Base-by-base conservation (phyloP, 371 early-diverging fungal species). In the Mortierella sp. region DNA sequence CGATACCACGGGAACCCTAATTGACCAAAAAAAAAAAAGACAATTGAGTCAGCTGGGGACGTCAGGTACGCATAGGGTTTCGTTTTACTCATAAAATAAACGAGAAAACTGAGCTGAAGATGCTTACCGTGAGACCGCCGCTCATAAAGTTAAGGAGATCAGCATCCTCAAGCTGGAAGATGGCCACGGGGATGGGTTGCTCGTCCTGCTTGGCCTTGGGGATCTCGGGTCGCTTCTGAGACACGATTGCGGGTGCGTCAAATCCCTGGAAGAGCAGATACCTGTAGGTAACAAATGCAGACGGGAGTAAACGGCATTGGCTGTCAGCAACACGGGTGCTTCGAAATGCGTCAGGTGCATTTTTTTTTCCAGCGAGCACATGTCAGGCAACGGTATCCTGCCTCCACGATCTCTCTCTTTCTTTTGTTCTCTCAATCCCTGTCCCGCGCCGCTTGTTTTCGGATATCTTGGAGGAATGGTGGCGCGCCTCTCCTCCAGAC, bases 71-170 rank as follows among this genome's bases (percentile, higher is more conserved):
- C 2, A 50, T 3, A 21, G 16, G 50, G 2, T 29, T 15, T 37
- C 57, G 12, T 26, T 29, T 29, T 56, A 7, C 29, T 29, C 57
- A 57, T 18, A 11, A 57, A 23, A 52, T 25, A 3, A 45, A 65
- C 23, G 18, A 50, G n/a, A 21, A 0, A 28, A 19, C 15, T 14
- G n/a, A 28, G 46, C 18, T 59, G 29, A 18, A 19, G 23, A 29
- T 7, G 21, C 68, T 26, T 68, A 75, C 75, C 19, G 77, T 76
- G 16, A 76, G 65, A 19, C 77, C 77, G 11, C 77, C 77, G 19
- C 72, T 71, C 77, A 76, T 76, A 56, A 76, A 76, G 65, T 76
- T 76, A 51, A 76, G 68, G 52, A 76, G 48, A 29, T 76, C 77
- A 29, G 72, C 53, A 44, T 76, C 77, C 52, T 76, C 77, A 56